phyloP scores from a whole-genome alignment of 2,329 filamentous ascomycete genomes.

The Elsinoe perseae region DNA sequence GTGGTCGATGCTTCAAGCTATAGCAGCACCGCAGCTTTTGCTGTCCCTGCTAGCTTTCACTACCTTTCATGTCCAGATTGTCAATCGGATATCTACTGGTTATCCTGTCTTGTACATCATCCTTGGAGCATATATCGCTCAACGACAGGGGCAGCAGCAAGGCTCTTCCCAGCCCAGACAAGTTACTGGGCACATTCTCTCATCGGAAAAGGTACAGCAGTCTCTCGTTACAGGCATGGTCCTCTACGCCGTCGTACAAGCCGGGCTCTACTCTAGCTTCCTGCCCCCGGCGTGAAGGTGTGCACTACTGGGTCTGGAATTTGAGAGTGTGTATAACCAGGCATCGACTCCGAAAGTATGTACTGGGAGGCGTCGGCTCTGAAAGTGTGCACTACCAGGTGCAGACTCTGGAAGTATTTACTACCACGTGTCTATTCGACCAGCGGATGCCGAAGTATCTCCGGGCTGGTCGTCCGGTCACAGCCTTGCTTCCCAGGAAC shows the following conservation, averaged over 20 bases:
- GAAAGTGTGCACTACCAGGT: no score
- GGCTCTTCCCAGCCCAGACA: background rate
- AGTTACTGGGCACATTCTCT: background rate
- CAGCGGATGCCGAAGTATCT: background rate
- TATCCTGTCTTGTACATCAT: conserved; percentile 88
- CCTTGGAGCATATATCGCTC: conserved; percentile 47
- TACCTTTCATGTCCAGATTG: conserved; percentile 87
- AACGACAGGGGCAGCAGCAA: background rate
- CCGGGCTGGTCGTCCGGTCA: background rate
- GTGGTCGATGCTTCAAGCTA: conserved; percentile 25
- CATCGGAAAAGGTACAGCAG: conserved; percentile 15
- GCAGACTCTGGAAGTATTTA: no score
- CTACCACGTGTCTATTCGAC: no score
- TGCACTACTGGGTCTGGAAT: no score
- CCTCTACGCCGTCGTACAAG: conserved; percentile 77
- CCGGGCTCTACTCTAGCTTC: conserved; percentile 77
- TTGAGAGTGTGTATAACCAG: no score
- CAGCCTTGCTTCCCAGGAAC: background rate
- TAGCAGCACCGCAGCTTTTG: conserved; percentile 66
- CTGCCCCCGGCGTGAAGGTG: conserved; percentile 75
- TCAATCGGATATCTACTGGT: conserved; percentile 78
- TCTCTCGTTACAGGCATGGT: conserved; percentile 59
- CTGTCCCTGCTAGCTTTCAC: conserved; percentile 65
- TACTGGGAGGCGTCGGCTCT: no score
- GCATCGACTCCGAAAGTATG: no score